Evolutionary conservation across 495 filamentous ascomycete species (phyloP).

Genomic region (Neurospora tetrasperma): DNA sequence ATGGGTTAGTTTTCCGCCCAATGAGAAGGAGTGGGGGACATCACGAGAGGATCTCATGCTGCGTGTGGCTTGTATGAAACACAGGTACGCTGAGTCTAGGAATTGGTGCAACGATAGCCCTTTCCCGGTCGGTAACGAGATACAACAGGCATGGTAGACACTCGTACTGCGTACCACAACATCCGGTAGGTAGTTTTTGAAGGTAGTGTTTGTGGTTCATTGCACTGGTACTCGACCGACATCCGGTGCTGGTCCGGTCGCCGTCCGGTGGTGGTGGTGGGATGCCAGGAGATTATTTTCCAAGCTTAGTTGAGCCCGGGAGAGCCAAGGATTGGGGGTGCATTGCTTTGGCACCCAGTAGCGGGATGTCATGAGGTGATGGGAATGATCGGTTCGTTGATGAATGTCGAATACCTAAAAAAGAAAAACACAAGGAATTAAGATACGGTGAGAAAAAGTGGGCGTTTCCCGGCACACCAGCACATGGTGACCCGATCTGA

Average conservation of each 20-base stretch:
- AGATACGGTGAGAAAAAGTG: background rate
- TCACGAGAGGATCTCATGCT: conserved; percentile 17
- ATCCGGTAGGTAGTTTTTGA: too few species aligned
- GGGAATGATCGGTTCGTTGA: background rate
- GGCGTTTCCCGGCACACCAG: background rate
- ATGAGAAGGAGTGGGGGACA: conserved; percentile 1
- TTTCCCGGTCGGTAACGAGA: background rate
- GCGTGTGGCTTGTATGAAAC: conserved; percentile 7
- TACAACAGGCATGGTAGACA: background rate
- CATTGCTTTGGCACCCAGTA: background rate
- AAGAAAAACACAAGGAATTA: background rate
- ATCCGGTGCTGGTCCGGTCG: background rate
- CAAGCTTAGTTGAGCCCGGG: background rate
- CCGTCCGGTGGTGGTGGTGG: background rate
- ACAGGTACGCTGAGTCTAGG: background rate
- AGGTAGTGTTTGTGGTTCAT: background rate
- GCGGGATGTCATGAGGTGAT: background rate
- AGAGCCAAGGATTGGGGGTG: background rate
- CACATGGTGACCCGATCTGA: background rate
- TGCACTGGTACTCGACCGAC: background rate
- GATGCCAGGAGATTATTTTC: background rate
- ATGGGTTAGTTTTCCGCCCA: background rate
- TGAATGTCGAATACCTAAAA: background rate
- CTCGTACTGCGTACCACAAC: background rate
- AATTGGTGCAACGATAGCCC: background rate